Conservation (phyloP, 179 eudicot genomes). For the Beta corolliflora region DNA sequence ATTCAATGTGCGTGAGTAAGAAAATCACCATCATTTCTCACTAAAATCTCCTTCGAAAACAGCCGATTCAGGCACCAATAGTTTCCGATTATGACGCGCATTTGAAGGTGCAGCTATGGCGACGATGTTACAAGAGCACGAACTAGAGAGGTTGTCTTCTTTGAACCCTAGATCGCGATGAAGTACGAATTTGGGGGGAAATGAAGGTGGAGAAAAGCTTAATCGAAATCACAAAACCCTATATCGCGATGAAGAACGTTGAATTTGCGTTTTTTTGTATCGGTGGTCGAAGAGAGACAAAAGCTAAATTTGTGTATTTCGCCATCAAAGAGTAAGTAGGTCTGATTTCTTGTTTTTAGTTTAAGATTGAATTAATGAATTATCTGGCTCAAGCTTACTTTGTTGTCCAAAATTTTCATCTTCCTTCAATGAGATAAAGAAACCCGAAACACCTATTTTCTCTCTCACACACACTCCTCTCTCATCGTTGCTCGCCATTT, state of each 20-base stretch:
- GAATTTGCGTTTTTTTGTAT: not conserved
- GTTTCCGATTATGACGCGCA: constrained; percentile 2
- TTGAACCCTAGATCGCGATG: constrained; percentile 29
- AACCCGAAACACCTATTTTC: no score
- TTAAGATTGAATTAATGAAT: no score
- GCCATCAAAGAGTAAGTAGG: no score
- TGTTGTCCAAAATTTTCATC: no score
- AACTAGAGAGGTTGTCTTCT: constrained; percentile 62
- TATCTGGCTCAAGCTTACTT: no score
- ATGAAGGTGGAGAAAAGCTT: no score
- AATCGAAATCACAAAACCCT: constrained; percentile 2
- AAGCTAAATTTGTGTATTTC: not conserved
- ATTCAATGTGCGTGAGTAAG: no score
- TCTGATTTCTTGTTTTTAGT: no score
- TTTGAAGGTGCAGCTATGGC: not conserved
- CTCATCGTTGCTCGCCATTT: no score
- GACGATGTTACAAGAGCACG: constrained; percentile 29
- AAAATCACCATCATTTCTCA: constrained; percentile 15
- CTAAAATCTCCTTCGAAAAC: constrained; percentile 24
- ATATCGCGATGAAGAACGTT: not conserved
- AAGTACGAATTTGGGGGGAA: not conserved
- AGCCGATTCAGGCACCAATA: constrained; percentile 18
- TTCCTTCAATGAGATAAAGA: no score
- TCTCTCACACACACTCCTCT: no score
- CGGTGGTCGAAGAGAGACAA: not conserved